Evolutionary conservation across 805 yeast species (phyloP).

Genomic region (Ogataea trehalophila): DNA sequence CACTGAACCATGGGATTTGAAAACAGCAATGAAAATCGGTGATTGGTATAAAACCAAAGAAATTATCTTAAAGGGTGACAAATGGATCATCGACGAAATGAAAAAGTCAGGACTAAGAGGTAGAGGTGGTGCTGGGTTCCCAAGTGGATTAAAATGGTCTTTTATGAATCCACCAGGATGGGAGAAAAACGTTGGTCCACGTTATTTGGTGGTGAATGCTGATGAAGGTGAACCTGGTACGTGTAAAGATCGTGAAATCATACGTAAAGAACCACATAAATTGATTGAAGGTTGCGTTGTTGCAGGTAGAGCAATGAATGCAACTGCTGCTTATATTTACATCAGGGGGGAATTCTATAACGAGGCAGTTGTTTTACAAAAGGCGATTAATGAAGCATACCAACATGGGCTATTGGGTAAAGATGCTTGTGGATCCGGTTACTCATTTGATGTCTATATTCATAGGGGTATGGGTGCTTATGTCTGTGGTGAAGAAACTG

Average conservation of each 20-base stretch:
- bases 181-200: constrained; percentile 87
- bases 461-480: constrained; percentile 95
- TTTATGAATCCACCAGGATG: constrained; percentile 95
- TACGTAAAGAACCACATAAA: constrained; percentile 89
- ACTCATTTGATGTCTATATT: constrained; percentile 73
- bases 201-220: constrained; percentile 85
- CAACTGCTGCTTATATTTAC: constrained; percentile 87
- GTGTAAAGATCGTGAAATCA: constrained; percentile 87
- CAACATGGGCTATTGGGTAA: constrained; percentile 75
- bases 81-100: constrained; percentile 86
- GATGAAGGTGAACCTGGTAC: constrained; percentile 97
- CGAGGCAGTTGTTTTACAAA: constrained; percentile 69
- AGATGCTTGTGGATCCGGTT: constrained; percentile 85
- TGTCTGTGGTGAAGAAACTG: constrained; percentile 90
- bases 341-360: constrained; percentile 88
- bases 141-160: constrained; percentile 87
- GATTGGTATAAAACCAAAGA: constrained; percentile 93
- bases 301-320: constrained; percentile 90
- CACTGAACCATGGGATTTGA: constrained; percentile 48
- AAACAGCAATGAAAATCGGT: constrained; percentile 73
- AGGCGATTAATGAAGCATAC: constrained; percentile 85
- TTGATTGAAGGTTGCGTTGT: constrained; percentile 87
- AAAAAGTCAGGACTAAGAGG: constrained; percentile 83
- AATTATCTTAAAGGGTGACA: constrained; percentile 74
- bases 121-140: constrained; percentile 93